phyloP scores from a whole-genome alignment of 176 grass and related monocot genomes.

The Raddia guianensis region DNA sequence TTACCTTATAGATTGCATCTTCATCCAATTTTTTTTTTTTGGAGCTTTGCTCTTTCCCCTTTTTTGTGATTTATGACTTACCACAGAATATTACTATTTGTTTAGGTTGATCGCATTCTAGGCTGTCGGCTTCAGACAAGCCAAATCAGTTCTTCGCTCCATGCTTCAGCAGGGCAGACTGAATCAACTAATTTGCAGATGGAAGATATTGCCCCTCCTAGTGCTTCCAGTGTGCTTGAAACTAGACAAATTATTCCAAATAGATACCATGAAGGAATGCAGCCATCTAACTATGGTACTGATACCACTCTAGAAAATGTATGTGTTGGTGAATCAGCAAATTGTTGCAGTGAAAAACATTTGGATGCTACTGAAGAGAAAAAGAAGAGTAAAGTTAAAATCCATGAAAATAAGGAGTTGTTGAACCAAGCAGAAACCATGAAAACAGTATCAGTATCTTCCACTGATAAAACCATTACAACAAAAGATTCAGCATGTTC shows the following conservation, averaged over 20 bases:
- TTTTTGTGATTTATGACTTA: slow-evolving; percentile 40
- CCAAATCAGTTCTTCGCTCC: slow-evolving; percentile 36
- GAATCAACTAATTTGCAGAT: slow-evolving; percentile 36
- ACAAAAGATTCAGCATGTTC: slow-evolving; percentile 22
- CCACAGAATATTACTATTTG: slow-evolving; percentile 37
- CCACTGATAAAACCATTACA: slow-evolving; percentile 36
- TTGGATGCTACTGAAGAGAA: slow-evolving; percentile 26
- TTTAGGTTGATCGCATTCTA: slow-evolving; percentile 87
- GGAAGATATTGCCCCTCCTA: slow-evolving; percentile 33
- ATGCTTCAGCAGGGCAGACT: slow-evolving; percentile 51
- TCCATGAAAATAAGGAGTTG: slow-evolving; percentile 30
- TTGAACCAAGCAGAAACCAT: slow-evolving; percentile 31
- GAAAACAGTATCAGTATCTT: slow-evolving; percentile 37
- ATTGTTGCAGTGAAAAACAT: slow-evolving; percentile 39
- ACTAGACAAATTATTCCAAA: slow-evolving; percentile 8
- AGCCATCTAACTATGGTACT: slow-evolving; percentile 44
- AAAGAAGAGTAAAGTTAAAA: slow-evolving; percentile 46
- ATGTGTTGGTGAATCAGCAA: slow-evolving; percentile 48
- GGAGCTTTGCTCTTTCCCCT: not conserved
- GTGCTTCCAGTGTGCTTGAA: slow-evolving; percentile 33
- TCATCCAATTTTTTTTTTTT: slow-evolving; percentile 31
- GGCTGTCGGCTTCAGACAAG: slow-evolving; percentile 71
- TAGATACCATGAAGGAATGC: slow-evolving; percentile 36
- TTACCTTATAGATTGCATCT: slow-evolving; percentile 15
- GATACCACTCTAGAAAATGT: slow-evolving; percentile 27